Conservation (phyloP, 2,329 filamentous ascomycete genomes). For the Pseudocercospora macadamiae region DNA sequence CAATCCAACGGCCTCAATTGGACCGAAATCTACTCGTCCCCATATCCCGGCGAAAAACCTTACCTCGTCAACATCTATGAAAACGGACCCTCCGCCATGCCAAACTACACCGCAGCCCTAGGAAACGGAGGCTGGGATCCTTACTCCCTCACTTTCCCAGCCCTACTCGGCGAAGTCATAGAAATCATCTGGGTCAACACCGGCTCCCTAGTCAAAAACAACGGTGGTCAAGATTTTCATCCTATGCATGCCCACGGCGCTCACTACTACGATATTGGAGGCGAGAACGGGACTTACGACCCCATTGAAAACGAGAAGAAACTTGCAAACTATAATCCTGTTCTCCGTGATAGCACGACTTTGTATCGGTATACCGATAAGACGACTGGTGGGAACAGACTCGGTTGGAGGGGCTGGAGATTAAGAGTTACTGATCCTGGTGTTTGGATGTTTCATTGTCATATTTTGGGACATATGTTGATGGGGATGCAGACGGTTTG, state of each 20-base stretch:
- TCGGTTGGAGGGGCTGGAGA: conserved; percentile 66
- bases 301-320: conserved; percentile 52
- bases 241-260: conserved; percentile 60
- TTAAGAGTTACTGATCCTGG: conserved; percentile 56
- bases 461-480: conserved; percentile 61
- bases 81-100: conserved; percentile 50
- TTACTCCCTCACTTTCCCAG: conserved; percentile 53
- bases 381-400: conserved; percentile 44
- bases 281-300: conserved; percentile 58
- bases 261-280: conserved; percentile 59
- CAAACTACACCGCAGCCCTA: conserved; percentile 56
- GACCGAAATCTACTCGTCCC: conserved; percentile 26
- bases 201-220: conserved; percentile 35
- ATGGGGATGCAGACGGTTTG: conserved; percentile 58
- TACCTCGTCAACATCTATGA: conserved; percentile 59
- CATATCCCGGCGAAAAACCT: conserved; percentile 40
- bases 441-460: conserved; percentile 66
- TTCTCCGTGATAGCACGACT: conserved; percentile 54
- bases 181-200: conserved; percentile 44
- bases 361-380: conserved; percentile 57
- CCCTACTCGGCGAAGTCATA: conserved; percentile 58
- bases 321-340: conserved; percentile 44
- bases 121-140: conserved; percentile 60
- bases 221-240: conserved; percentile 48
- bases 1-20: conserved; percentile 27